Base-by-base conservation (phyloP, 2,329 filamentous ascomycete species). In the Aspergillus sp. region DNA sequence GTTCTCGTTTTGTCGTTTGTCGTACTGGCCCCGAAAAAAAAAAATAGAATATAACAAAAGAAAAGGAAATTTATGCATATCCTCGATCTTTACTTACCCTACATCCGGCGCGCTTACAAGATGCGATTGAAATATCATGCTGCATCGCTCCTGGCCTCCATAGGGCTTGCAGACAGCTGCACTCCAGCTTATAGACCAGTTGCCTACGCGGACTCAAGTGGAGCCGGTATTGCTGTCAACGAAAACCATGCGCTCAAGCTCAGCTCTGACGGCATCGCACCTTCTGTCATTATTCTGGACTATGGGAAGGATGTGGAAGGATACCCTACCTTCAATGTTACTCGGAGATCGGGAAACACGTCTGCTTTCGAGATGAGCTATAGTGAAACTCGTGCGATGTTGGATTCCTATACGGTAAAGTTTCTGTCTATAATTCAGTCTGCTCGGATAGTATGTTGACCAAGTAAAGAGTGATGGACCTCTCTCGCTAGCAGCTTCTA, bases 401-500 rank as follows among this genome's bases (percentile, higher is more conserved):
- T 53, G 2, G 49, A 46, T 20, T 48, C 47, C 1, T 12, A 51
- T 19, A 55, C 50, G 50, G 53, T 55, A 25, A 37, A 37, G 46
- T 46, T n/a, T 17, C 9, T 4, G 2, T 19, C 4, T 5, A 9
- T 39, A 5, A 27, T 10, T 27, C 9, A 15, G 7, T 35, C 32
- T 2, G 7, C 32, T n/a, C 15, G 4, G 13, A 35, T 7, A 1
- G 13, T 35, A 22, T 25, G 20, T 32, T 44, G 7, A 33, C n/a
- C 17, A 35, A 1, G 6, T 43, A 20, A 25, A 55, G 48, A 39
- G 43, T 10, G 53, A 55, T 43, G 66, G 65, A 0, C 66, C 67
- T 7, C 46, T 69, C 7, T 52, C 59, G 9, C 52, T 70, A 1
- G 60, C 67, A 7, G 66, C 65, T 9, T 62, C 67, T 3, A 67